These are phyloP conservation scores for Trichocladium uniseriatum DNA, from an alignment of 495 filamentous ascomycete species.

Conservation along the genomic window DNA sequence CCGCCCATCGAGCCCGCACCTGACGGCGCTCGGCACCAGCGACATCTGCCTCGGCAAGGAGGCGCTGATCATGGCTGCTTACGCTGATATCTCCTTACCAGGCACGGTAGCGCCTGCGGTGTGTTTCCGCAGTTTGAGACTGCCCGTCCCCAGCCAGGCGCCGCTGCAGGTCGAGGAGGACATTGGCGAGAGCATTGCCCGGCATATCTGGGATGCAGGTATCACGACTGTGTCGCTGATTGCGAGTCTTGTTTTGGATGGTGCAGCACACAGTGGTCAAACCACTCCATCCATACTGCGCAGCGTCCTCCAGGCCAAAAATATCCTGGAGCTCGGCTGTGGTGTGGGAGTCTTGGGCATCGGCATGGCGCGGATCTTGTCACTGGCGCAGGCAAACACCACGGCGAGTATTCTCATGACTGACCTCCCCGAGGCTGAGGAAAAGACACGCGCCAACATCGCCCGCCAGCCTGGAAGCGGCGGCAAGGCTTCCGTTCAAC, in stretches of 20 bases:
- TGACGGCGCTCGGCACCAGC: constrained; percentile 22
- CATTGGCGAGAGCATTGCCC: constrained; percentile 87
- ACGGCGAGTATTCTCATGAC: constrained; percentile 56
- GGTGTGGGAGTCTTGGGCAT: constrained; percentile 84
- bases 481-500: background rate
- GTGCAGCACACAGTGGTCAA: background rate
- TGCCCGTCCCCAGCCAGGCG: constrained; percentile 15
- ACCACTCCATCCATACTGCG: constrained; percentile 9
- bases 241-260: constrained; percentile 24
- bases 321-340: constrained; percentile 68
- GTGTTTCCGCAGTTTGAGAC: constrained; percentile 30
- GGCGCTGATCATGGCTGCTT: constrained; percentile 32
- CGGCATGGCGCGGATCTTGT: constrained; percentile 52
- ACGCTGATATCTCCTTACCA: constrained; percentile 22
- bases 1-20: constrained; percentile 24
- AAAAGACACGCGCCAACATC: constrained; percentile 38
- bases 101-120: constrained; percentile 11
- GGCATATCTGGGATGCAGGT: constrained; percentile 78
- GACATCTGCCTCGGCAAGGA: constrained; percentile 17
- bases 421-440: constrained; percentile 68
- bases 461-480: constrained; percentile 10
- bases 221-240: constrained; percentile 31
- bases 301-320: constrained; percentile 17
- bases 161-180: constrained; percentile 70
- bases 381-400: constrained; percentile 10